Evolutionary conservation across 495 filamentous ascomycete genomes (phyloP).

Genomic region (Rusavskia elegans): DNA sequence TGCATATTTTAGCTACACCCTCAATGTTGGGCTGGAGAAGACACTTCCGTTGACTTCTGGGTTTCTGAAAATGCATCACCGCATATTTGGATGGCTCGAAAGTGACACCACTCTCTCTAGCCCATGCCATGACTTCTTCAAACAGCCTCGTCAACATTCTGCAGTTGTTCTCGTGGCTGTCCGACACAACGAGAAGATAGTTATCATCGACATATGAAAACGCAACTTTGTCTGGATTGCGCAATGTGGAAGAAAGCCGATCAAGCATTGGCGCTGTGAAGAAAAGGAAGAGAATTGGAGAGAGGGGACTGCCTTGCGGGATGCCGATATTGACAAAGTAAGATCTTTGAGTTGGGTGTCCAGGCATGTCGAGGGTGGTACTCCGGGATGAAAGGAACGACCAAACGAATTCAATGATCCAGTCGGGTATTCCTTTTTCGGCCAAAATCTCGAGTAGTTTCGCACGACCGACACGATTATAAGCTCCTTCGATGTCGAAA

Average conservation of each 20-base stretch:
- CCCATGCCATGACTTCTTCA: no score
- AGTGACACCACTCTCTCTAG: no score
- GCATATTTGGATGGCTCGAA: no score
- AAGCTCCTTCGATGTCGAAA: slow-evolving; percentile 17
- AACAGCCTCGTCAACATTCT: slow-evolving; percentile 4
- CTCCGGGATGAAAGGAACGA: slow-evolving; percentile 4
- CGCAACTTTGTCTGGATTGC: not conserved
- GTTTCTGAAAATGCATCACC: no score
- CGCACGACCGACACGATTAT: slow-evolving; percentile 16
- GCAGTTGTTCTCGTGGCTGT: slow-evolving; percentile 11
- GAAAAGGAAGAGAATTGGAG: slow-evolving; percentile 19
- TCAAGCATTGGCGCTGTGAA: slow-evolving; percentile 18
- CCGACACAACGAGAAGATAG: slow-evolving; percentile 9
- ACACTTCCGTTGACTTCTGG: no score
- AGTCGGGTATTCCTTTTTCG: slow-evolving; percentile 1
- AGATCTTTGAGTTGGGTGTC: not conserved
- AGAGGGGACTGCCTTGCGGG: slow-evolving; percentile 19
- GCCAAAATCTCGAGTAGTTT: slow-evolving; percentile 15
- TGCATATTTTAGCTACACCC: no score
- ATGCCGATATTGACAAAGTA: slow-evolving; percentile 8
- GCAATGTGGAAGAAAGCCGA: not conserved
- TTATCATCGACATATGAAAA: slow-evolving; percentile 15
- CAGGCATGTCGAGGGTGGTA: not conserved
- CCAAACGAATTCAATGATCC: not conserved
- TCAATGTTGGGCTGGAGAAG: no score